Evolutionary conservation across 257 asterid species (phyloP).

Genomic region (Ocimum tenuiflorum): DNA sequence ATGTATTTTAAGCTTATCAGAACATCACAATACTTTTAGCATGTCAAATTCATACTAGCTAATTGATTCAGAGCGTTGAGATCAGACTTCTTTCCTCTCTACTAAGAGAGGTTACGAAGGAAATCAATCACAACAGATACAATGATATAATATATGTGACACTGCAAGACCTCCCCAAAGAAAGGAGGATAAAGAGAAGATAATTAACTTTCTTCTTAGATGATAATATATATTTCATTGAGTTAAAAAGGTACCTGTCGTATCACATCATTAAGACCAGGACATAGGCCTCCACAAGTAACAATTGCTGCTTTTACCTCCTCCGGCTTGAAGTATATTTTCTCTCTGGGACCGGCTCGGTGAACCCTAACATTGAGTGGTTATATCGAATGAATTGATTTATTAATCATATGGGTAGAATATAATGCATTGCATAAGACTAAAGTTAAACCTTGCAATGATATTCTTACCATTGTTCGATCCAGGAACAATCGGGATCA

Average conservation of each 20-base stretch:
- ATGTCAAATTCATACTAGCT: background rate
- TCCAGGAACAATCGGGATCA: conserved; percentile 86
- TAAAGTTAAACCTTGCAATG: background rate
- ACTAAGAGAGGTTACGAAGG: too few species aligned
- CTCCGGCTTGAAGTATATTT: conserved; percentile 80
- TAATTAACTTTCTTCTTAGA: background rate
- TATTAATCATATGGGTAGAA: too few species aligned
- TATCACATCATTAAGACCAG: conserved; percentile 93
- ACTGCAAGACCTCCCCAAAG: too few species aligned
- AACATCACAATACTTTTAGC: conserved; percentile 5
- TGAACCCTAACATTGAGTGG: conserved; percentile 62
- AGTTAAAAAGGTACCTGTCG: conserved; percentile 55
- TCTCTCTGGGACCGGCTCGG: conserved; percentile 94
- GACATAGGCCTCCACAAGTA: conserved; percentile 98
- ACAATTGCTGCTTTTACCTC: conserved; percentile 90
- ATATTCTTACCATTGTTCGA: conserved; percentile 76
- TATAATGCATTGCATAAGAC: too few species aligned
- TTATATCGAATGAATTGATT: background rate
- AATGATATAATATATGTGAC: too few species aligned
- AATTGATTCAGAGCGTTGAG: background rate
- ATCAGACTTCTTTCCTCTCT: too few species aligned
- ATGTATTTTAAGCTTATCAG: background rate
- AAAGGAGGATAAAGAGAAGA: background rate
- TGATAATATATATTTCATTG: too few species aligned
- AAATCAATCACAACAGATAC: too few species aligned